Evolutionary conservation across 306 rosid species (phyloP), one percentile per base, ranked within the genome.

Genomic region (Ormosia emarginata): DNA sequence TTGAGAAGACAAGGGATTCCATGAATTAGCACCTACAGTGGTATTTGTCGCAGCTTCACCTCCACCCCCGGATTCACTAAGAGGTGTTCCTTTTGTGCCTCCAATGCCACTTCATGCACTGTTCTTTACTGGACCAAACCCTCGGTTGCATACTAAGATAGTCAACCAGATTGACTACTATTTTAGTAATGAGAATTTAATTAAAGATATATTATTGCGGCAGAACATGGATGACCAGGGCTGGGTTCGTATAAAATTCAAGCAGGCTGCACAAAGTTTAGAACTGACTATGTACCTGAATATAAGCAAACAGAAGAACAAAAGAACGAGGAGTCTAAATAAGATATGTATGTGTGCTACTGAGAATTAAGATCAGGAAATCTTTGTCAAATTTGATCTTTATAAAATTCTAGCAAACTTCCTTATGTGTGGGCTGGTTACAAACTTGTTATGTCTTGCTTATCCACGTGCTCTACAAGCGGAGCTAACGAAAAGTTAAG

Each of bases 171-270:
- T 95, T 74, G 90, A 93, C 17, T 95, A 95, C 80, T 95, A 95
- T 82, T 95, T 93, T 89, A 95, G 98, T 78, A 68, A 73, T 85
- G 91, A 87, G 39, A 95, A 95, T 85, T 86, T 95, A 84, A 61
- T 93, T 76, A 93, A 82, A 78, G 99, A 95, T 81, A 84, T 71
- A 71, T 95, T 62, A 88, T 88, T 95, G 90, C 85, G 99, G 89
- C 75, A 75, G 87, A 89, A 89, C 71, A 93, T 93, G 99, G 95
- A 95, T 84, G 91, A 86, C 70, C 90, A 89, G 77, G 99, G 99
- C 57, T 93, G 96, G 96, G 97, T 95, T 89, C 90, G 86, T 34
- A 44, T 46, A 71, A 70, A 29, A 13, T 0, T 68, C 7, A 2
- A 68, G 40, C 18, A 6, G 15, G 34, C 81, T 7, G 71, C 80